Conservation (phyloP, 371 early-diverging fungal genomes). For the Haplosporangium sp. region DNA sequence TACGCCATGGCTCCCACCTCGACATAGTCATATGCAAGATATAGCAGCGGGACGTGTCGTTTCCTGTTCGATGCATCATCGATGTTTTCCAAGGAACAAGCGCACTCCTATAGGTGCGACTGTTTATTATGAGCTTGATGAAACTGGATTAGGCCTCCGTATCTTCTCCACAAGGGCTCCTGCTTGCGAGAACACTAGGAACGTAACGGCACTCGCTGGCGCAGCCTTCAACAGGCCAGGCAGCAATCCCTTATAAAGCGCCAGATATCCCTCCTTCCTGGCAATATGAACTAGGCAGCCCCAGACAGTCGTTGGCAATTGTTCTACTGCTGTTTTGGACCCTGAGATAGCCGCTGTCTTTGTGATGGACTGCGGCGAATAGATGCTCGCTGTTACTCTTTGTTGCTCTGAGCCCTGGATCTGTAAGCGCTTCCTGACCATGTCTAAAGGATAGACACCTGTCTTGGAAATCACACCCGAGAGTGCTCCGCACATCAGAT, state of each 20-base stretch:
- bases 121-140: too few species aligned
- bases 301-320: conserved; percentile 59
- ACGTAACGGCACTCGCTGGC: conserved; percentile 87
- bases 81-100: too few species aligned
- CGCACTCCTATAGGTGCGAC: too few species aligned
- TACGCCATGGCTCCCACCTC: too few species aligned
- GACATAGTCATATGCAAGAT: too few species aligned
- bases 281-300: conserved; percentile 71
- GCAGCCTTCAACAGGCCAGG: conserved; percentile 91
- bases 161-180: conserved; percentile 36
- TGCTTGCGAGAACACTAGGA: conserved; percentile 72
- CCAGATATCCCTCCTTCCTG: conserved; percentile 79
- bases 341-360: conserved; percentile 59
- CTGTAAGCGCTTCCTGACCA: conserved; percentile 82
- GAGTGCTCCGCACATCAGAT: conserved; percentile 84
- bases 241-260: conserved; percentile 87
- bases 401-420: conserved; percentile 50
- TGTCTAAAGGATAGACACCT: conserved; percentile 91
- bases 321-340: conserved; percentile 56
- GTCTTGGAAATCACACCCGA: conserved; percentile 89
- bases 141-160: conserved; percentile 9
- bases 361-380: conserved; percentile 49
- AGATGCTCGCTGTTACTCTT: conserved; percentile 2
- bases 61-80: too few species aligned
- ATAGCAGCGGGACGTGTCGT: too few species aligned